Evolutionary conservation across 2,329 filamentous ascomycete species (phyloP).

Genomic region (Fonsecaea monophora): DNA sequence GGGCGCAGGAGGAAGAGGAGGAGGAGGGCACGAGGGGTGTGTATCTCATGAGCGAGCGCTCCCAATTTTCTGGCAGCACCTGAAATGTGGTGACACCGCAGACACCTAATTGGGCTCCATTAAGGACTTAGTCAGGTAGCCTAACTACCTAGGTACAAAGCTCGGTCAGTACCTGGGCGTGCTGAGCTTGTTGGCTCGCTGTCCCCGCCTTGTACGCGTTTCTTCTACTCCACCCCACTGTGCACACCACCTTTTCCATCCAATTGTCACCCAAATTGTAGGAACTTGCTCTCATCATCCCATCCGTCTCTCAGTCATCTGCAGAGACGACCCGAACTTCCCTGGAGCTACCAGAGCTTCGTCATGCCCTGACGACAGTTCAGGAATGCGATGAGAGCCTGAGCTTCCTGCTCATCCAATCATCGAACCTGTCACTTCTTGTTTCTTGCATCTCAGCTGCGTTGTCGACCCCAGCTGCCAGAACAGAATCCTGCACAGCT

Average conservation of each 20-base stretch:
- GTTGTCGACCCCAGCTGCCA: slow-evolving; percentile 1
- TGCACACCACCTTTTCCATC: neutral
- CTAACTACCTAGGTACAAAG: neutral
- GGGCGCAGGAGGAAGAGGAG: neutral
- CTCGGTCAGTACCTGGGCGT: neutral
- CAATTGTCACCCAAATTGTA: slow-evolving; percentile 11
- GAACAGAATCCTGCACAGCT: slow-evolving; percentile 19
- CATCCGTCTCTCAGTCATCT: slow-evolving; percentile 11
- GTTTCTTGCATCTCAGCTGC: neutral
- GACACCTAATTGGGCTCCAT: neutral
- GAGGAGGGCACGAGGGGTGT: neutral
- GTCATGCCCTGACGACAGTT: slow-evolving; percentile 21
- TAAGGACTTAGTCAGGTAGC: neutral
- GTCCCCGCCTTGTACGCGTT: neutral
- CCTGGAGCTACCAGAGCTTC: slow-evolving; percentile 9
- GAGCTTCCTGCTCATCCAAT: slow-evolving; percentile 18
- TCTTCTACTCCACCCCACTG: neutral
- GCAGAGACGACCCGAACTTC: slow-evolving; percentile 7
- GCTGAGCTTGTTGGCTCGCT: neutral
- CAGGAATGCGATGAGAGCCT: slow-evolving; percentile 6
- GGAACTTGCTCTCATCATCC: slow-evolving; percentile 22
- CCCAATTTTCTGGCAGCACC: neutral
- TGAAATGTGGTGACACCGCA: neutral
- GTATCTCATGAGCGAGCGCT: neutral
- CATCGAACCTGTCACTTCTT: slow-evolving; percentile 6